phyloP scores from a whole-genome alignment of 306 rosid species.

The Purshia tridentata region DNA sequence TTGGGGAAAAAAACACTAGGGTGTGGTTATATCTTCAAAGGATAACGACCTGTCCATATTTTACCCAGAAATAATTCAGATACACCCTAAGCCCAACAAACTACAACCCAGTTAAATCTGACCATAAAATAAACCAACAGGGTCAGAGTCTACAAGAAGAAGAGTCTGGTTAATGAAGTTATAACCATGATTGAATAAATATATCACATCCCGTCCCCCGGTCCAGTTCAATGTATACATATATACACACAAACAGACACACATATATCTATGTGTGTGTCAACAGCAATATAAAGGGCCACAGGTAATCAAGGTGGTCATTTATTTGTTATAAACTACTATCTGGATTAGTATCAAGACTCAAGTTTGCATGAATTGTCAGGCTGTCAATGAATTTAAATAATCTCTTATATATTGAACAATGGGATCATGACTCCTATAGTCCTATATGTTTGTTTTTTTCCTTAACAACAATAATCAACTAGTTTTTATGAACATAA shows the following conservation, averaged over 20 bases:
- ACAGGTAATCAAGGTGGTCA: not conserved
- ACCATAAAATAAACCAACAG: no score
- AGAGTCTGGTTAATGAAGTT: not conserved
- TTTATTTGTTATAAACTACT: not conserved
- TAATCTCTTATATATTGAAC: not conserved
- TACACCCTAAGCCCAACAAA: not conserved
- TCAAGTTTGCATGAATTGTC: not conserved
- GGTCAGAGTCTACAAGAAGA: not conserved
- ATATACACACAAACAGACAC: not conserved
- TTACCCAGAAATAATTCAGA: not conserved
- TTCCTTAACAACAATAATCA: not conserved
- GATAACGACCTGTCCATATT: not conserved
- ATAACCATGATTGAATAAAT: not conserved
- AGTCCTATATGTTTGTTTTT: not conserved
- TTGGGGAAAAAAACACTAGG: not conserved
- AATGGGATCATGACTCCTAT: not conserved
- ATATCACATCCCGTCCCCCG: not conserved
- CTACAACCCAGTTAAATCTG: not conserved
- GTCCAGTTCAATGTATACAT: not conserved
- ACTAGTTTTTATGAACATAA: not conserved
- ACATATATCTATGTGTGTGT: not conserved
- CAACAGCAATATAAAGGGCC: not conserved
- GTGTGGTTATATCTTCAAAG: not conserved
- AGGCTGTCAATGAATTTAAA: not conserved
- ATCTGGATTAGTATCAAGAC: not conserved